phyloP scores from a whole-genome alignment of 2,329 filamentous ascomycete species.

The Sphaerulina vaccinii region DNA sequence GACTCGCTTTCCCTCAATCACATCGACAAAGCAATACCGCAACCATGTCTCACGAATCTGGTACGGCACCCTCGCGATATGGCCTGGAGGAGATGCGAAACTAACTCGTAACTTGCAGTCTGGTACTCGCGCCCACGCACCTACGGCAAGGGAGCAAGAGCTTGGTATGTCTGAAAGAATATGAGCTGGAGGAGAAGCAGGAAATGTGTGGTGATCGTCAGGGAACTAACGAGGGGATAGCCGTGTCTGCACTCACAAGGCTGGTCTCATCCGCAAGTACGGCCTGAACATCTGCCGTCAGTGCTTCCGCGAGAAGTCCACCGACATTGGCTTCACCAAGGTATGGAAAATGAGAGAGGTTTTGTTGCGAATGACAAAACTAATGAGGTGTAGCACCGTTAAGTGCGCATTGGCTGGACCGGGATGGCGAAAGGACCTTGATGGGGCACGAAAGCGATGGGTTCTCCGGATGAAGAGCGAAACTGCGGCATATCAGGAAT shows the following conservation, averaged over 20 bases:
- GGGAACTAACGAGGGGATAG: constrained; percentile 46
- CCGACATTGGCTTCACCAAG: constrained; percentile 69
- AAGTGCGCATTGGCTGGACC: constrained; percentile 25
- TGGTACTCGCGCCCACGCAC: constrained; percentile 98
- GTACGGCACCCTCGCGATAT: constrained; percentile 9
- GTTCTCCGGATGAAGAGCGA: constrained; percentile 12
- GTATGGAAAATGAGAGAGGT: constrained; percentile 38
- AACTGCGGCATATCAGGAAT: constrained; percentile 24
- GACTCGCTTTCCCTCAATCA: constrained; percentile 10
- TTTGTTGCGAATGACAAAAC: constrained; percentile 11
- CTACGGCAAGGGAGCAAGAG: constrained; percentile 94
- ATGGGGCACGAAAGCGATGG: constrained; percentile 8
- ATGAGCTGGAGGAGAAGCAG: constrained; percentile 6
- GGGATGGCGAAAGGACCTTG: constrained; percentile 16
- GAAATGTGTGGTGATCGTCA: constrained; percentile 22
- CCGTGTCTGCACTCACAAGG: constrained; percentile 88
- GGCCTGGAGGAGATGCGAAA: background rate
- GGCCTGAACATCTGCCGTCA: constrained; percentile 80
- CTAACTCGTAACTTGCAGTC: constrained; percentile 50
- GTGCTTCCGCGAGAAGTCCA: constrained; percentile 68
- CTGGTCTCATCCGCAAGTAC: constrained; percentile 99
- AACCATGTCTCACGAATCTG: constrained; percentile 83
- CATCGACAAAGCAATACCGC: constrained; percentile 38
- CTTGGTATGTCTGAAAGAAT: constrained; percentile 67
- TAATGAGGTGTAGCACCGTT: constrained; percentile 34